Evolutionary conservation across 2,329 filamentous ascomycete genomes (phyloP), one percentile per base, ranked within the genome.

Genomic region (Exophiala mesophila): DNA sequence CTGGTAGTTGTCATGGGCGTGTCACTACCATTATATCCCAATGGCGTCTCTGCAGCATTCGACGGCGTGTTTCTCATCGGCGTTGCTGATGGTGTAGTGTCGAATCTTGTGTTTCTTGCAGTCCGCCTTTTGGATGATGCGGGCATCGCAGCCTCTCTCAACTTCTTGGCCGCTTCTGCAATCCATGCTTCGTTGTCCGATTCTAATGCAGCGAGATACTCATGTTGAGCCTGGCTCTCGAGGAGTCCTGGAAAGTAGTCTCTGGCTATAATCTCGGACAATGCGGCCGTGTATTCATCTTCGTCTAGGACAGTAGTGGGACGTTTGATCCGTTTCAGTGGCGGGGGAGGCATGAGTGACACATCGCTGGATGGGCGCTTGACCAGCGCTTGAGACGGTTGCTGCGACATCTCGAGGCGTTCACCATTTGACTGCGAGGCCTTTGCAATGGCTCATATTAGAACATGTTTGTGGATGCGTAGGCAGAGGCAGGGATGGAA

Each of bases 221-320:
- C 92, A 61, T 88, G 82, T 62, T 96, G 88, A 1, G 83, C 83
- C 56, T 94, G 82, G 10, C 82, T 82, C 62, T 97, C 88, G 3
- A 89, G 70, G 0, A 98, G 73, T 0, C 90, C 92, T 0, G 92
- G 92, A 58, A 97, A 98, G 71, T 94, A 98, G 71, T 98, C 92
- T 53, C 92, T 82, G 7, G 88, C 87, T 50, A 98, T 95, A 60
- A 98, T 97, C 55, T 92, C 83, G 0, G 89, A 95, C 19, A 98
- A 73, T 1, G 86, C 85, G 44, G 88, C 81, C 2, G 88, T 92
- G 64, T 98, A 98, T 39, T 84, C 81, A 55, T 98, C 90, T 72
- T 98, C 92, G 63, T 95, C 88, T 19, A 98, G 77, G 19, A 96
- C 81, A 49, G 83, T 85, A 49, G 83, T 81, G 0, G 92, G 92